Base-by-base conservation (phyloP, 2,329 filamentous ascomycete species). In the Aspergillus arachidicola region DNA sequence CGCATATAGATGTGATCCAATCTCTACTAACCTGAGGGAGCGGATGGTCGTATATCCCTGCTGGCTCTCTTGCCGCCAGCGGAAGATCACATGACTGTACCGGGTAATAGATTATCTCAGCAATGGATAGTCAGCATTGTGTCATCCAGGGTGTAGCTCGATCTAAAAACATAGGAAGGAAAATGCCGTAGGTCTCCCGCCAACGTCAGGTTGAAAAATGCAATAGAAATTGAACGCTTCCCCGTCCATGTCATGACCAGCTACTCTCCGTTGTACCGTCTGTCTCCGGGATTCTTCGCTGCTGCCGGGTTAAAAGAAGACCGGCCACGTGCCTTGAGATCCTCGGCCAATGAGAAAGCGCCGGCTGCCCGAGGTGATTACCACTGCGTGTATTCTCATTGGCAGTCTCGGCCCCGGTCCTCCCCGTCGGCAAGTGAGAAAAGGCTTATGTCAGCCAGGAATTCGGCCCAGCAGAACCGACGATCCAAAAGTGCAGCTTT, bases 361-460 rank as follows among this genome's bases (percentile, higher is more conserved):
- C 69, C 70, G 65, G 68, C 73, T 67, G 70, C 69, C 71, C 75
- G 75, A 73, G 72, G 70, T 71, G 76, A 73, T 78, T 76, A 78
- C 75, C 70, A 72, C 73, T 78, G 62, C 62, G 38, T 58, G 19
- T 4, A 7, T 30, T 14, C 58, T 77, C 71, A 78, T 79, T 79
- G 77, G 77, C 50, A 58, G 9, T 3, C 57, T 74, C 69, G 67
- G 71, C 70, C 68, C 68, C 69, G 70, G 69, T 68, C 63, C 65
- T 68, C 66, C 64, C 66, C 70, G 69, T 75, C 73, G 74, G 75
- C 73, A 77, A 77, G 69, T 71, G 66, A 66, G 68, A 64, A 62
- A 59, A 59, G 65, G 71, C 67, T 79, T 78, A 79, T 68, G 72
- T 80, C 77, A 80, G 67, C 71, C 64, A 60, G 60, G 63, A 30